Evolutionary conservation across 1,139 yeast genomes (phyloP), one percentile per base, ranked within the genome.

Genomic region (Yamadazyma kanchanaburiensis): DNA sequence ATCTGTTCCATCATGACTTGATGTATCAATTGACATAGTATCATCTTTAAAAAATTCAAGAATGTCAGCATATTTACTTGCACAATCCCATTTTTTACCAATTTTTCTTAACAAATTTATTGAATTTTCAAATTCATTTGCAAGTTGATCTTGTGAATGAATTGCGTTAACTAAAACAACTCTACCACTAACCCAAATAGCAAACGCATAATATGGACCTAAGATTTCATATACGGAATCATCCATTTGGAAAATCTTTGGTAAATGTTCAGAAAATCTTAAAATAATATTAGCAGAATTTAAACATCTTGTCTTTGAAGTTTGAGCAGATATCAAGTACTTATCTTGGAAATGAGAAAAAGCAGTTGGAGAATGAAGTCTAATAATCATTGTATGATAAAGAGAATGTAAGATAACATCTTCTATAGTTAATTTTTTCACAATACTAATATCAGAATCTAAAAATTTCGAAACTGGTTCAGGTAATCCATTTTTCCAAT

Each of bases 151-250:
- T 14, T 34, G 31, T 11, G 32, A 31, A 23, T 34, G 35, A n/a
- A 43, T 35, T 15, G 39, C 32, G 25, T 44, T 32, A 6, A 44
- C 49, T 19, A 46, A 30, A 3, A 45, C 26, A 2, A 46, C 42
- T 28, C 51, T 37, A 2, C 49, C 48, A 30, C 43, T 32, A 2
- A 46, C 50, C 51, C 51, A 46, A 6, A 46, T 25, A 7, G 43
- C 35, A 34, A 46, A 46, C 1, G 47, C 45, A 36, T 44, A 46
- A 21, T 44, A 45, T 1, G 51, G 51, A 3, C 51, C 51, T 13
- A 44, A 36, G 6, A 37, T 13, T 22, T 35, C 40, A 22, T 38
- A 39, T 1, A 41, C 39, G 2, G 33, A 28, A 12, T 30, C 35
- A 11, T 31, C 28, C n/a, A 23, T 6, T n/a, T 30, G 28, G 18